These are phyloP conservation scores for Eimeria sp. DNA, from an alignment of 169 alveolate genomes.

Conservation along the genomic window DNA sequence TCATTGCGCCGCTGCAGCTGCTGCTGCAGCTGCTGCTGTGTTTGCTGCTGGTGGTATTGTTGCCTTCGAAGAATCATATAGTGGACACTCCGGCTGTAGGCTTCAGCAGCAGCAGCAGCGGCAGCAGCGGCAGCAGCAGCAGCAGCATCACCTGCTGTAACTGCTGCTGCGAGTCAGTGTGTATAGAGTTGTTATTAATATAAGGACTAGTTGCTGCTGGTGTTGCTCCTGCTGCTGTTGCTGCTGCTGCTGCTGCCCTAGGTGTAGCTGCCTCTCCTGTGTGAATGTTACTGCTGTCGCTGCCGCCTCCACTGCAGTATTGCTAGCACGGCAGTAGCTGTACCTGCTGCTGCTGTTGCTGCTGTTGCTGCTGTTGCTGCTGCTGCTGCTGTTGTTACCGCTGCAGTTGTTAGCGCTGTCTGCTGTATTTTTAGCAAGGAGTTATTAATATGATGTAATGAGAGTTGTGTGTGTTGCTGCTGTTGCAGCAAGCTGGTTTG, in stretches of 20 bases:
- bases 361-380: slow-evolving; percentile 42
- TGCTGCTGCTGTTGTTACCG: slow-evolving; percentile 38
- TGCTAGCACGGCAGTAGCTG: background rate
- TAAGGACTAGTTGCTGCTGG: too few species aligned
- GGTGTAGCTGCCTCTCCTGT: background rate
- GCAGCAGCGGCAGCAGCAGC: background rate
- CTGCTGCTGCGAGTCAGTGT: slow-evolving; percentile 22
- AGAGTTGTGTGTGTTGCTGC: slow-evolving; percentile 25
- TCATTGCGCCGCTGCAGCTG: slow-evolving; percentile 35
- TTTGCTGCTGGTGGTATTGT: background rate
- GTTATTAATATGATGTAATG: too few species aligned
- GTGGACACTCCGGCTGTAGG: too few species aligned
- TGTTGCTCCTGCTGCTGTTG: background rate
- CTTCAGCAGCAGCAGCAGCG: background rate
- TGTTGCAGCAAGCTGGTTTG: background rate
- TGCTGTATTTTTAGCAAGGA: background rate
- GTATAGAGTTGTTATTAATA: too few species aligned
- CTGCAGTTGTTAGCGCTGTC: slow-evolving; percentile 9
- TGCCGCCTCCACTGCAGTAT: background rate
- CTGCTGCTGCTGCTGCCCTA: background rate
- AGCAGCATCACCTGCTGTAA: background rate
- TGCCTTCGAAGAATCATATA: background rate
- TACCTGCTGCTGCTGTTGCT: slow-evolving; percentile 28
- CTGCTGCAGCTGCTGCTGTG: slow-evolving; percentile 9
- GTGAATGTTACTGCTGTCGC: slow-evolving; percentile 8